These are phyloP conservation scores for Knufia petricola DNA, from an alignment of 2,329 filamentous ascomycete species.

Conservation along the genomic window DNA sequence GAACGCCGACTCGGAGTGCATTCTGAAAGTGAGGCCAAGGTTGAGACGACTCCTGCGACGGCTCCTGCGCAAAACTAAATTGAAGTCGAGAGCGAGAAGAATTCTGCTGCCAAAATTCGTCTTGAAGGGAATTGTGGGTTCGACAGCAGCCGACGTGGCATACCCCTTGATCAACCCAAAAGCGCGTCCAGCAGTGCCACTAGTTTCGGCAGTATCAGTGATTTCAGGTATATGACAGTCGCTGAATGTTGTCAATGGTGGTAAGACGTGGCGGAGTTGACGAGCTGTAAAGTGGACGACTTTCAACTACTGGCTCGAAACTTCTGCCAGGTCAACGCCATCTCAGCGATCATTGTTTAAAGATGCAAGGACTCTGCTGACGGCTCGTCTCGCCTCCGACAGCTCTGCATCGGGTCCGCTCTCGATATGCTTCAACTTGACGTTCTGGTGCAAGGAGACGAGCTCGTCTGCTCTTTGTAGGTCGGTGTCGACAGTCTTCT, in stretches of 20 bases:
- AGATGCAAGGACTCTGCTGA: conserved; percentile 33
- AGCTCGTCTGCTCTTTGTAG: conserved; percentile 51
- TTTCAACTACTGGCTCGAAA: not conserved
- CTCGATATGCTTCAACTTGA: conserved; percentile 44
- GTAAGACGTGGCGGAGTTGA: too few relatives aligned
- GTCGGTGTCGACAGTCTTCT: conserved; percentile 32
- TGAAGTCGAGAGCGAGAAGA: conserved; percentile 1
- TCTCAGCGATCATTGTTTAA: conserved; percentile 19
- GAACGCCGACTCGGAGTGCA: not conserved
- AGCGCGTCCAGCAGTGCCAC: not conserved
- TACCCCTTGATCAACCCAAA: conserved; percentile 12
- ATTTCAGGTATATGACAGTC: too few relatives aligned
- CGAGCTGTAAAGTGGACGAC: too few relatives aligned
- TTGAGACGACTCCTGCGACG: too few relatives aligned
- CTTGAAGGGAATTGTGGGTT: conserved; percentile 10
- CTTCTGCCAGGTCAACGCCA: not conserved
- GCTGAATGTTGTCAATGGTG: too few relatives aligned
- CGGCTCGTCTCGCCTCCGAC: conserved; percentile 39
- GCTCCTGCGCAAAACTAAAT: too few relatives aligned
- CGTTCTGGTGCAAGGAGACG: conserved; percentile 45
- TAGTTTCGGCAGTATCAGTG: too few relatives aligned
- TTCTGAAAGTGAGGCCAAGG: too few relatives aligned
- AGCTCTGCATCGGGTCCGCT: conserved; percentile 41
- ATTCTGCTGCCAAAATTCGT: not conserved
- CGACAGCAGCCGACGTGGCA: conserved; percentile 13